A percentile compares a stretch with the other conserved stretches of the same genome.
Evolutionary conservation across 495 filamentous ascomycete species (phyloP).

Genomic region (Podospora anserina): DNA sequence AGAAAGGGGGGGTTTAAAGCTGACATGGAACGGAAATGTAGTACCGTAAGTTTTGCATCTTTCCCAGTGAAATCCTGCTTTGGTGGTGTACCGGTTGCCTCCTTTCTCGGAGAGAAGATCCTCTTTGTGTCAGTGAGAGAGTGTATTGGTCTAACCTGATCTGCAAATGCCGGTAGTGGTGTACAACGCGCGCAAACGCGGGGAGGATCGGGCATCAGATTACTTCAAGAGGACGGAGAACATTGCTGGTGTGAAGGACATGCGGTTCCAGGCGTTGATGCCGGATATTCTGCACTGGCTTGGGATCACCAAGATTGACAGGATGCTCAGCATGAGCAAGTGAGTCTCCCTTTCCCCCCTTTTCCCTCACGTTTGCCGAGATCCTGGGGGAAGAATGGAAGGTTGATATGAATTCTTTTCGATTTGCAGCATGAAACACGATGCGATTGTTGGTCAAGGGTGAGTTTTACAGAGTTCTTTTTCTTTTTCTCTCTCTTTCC

Average conservation of each 20-base stretch:
- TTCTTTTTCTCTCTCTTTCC: neutral
- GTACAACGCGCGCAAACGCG: conserved; percentile 90
- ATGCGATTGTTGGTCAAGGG: conserved; percentile 94
- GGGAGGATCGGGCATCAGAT: conserved; percentile 85
- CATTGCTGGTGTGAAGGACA: conserved; percentile 95
- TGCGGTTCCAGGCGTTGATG: conserved; percentile 99
- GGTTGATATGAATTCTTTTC: conserved; percentile 17
- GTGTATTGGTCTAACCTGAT: conserved; percentile 22
- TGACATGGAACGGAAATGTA: conserved; percentile 27
- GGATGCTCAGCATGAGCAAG: conserved; percentile 99
- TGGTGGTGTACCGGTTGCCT: neutral
- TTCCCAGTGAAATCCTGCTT: neutral
- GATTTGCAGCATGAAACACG: conserved; percentile 82
- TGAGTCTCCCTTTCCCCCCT: conserved; percentile 44
- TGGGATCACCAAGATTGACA: conserved; percentile 96
- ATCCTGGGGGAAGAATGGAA: conserved; percentile 19
- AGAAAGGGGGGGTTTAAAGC: conserved; percentile 7
- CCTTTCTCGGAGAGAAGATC: neutral
- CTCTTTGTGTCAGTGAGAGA: neutral
- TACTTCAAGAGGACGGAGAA: conserved; percentile 97
- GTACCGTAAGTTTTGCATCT: conserved; percentile 44
- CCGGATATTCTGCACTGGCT: conserved; percentile 98
- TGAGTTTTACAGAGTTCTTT: conserved; percentile 33
- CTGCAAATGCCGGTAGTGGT: conserved; percentile 57
- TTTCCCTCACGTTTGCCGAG: neutral